A percentile compares a stretch with the other conserved stretches of the same genome.
Conservation (phyloP, 148 eudicot genomes). For the Limonium bicolor region DNA sequence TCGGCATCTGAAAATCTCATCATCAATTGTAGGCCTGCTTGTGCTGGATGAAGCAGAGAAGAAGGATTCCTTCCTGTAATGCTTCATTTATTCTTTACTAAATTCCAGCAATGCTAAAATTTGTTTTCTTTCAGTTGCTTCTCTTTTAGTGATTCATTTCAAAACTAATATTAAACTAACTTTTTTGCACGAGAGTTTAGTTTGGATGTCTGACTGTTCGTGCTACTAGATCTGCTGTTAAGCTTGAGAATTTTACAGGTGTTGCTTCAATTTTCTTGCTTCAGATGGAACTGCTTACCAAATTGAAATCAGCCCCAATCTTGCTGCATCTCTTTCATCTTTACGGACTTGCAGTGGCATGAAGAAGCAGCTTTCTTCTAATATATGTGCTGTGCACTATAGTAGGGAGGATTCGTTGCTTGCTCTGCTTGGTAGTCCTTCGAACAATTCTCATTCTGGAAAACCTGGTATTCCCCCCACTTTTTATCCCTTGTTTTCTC, state of each 20-base stretch:
- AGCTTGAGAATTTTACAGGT: slow-evolving; percentile 36
- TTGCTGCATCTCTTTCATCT: slow-evolving; percentile 50
- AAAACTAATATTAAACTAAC: no score
- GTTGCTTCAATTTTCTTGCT: slow-evolving; percentile 57
- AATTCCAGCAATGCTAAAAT: no score
- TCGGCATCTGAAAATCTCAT: slow-evolving; percentile 41
- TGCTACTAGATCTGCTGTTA: slow-evolving; percentile 3
- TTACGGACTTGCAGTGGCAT: slow-evolving; percentile 26
- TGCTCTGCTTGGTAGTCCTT: slow-evolving; percentile 48
- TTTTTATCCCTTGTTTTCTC: no score
- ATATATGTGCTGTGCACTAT: slow-evolving; percentile 50
- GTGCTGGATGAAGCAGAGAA: slow-evolving; percentile 30
- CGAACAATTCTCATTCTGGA: no score
- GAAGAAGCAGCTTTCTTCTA: slow-evolving; percentile 31
- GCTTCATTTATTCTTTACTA: no score
- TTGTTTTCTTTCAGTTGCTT: no score
- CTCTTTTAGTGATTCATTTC: no score
- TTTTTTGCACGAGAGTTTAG: no score
- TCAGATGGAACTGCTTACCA: slow-evolving; percentile 74
- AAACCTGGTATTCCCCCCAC: no score
- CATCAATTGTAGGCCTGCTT: slow-evolving; percentile 50
- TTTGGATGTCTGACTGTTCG: no score
- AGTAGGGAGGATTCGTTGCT: slow-evolving; percentile 35
- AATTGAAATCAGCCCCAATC: slow-evolving; percentile 77
- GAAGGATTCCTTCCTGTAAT: slow-evolving; percentile 60